Evolutionary conservation across 2,329 filamentous ascomycete species (phyloP), one percentile per base, ranked within the genome.

Genomic region (Pestalotiopsis fici): DNA sequence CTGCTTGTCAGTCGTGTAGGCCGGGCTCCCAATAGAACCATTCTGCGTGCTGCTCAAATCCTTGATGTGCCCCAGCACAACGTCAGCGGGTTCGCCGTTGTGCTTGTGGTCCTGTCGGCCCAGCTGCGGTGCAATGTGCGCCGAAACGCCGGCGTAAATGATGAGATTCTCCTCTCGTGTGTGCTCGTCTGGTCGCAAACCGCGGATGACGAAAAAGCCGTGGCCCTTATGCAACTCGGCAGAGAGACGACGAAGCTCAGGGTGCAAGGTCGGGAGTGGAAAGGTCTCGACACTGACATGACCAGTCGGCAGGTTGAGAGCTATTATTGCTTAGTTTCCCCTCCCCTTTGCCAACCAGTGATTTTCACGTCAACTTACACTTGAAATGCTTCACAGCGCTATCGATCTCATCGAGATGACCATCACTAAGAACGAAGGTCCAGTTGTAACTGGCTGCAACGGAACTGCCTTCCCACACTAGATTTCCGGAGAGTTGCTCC

Each of bases 191-290:
- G 88, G 83, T 1, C 83, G 82, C 0, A 91, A 73, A 5, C 89
- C 89, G 2, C 87, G 84, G 18, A 91, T 74, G 2, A 90, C 87
- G 60, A 86, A 86, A 78, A 91, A 90, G 2, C 89, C 89, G 62
- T 85, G 83, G 2, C 88, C 87, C 31, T 79, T 76, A 73, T 90
- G 87, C 1, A 91, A 75, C 67, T 89, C 86, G 11, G 78, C 72
- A 0, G 87, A 88, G 11, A 90, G 75, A 0, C 77, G 76, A 3
- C 87, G 83, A 2, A 91, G 80, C 12, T 80, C 80, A 0, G 75
- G 61, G 67, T 86, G 84, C 0, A 90, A 78, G 0, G 73, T 82
- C 0, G 86, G 85, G 0, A 91, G 77, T 0, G 87, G 87, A 55
- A 91, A 91, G 0, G 83, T 89, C 3, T 82, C 79, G 66, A 81